Evolutionary conservation across 2,329 filamentous ascomycete genomes (phyloP).

Genomic region (Ophiostoma ips): DNA sequence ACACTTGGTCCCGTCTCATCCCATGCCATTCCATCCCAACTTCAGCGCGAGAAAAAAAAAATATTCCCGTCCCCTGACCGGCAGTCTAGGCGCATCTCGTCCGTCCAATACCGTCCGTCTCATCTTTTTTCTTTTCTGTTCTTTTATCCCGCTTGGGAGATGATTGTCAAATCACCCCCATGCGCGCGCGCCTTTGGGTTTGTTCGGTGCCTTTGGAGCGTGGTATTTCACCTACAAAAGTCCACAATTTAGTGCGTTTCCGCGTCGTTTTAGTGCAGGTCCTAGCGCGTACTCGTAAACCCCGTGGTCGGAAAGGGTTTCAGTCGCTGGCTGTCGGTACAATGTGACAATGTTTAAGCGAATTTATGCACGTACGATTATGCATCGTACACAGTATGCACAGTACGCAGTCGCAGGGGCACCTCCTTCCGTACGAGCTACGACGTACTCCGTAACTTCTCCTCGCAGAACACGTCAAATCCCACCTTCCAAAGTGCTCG

Average conservation of each 20-base stretch:
- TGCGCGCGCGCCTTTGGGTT: not conserved
- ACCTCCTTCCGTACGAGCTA: no score
- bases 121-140: no score
- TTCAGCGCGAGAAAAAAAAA: no score
- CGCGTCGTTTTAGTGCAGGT: not conserved
- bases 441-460: no score
- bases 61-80: not conserved
- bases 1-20: no score
- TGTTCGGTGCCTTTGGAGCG: not conserved
- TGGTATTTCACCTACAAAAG: not conserved
- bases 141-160: no score
- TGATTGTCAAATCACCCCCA: not conserved
- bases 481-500: no score
- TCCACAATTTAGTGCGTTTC: not conserved
- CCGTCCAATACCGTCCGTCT: no score
- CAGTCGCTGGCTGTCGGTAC: not conserved
- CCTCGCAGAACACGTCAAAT: not conserved
- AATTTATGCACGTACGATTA: no score
- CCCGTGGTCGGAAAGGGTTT: not conserved
- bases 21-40: no score
- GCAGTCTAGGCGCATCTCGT: not conserved
- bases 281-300: not conserved
- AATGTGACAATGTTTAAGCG: not conserved
- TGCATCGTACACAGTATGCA: not conserved
- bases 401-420: not conserved